A percentile compares a stretch with the other conserved stretches of the same genome.
Conservation (phyloP, 225 moss, liverwort and hornwort species). For the Polytrichum commune region DNA sequence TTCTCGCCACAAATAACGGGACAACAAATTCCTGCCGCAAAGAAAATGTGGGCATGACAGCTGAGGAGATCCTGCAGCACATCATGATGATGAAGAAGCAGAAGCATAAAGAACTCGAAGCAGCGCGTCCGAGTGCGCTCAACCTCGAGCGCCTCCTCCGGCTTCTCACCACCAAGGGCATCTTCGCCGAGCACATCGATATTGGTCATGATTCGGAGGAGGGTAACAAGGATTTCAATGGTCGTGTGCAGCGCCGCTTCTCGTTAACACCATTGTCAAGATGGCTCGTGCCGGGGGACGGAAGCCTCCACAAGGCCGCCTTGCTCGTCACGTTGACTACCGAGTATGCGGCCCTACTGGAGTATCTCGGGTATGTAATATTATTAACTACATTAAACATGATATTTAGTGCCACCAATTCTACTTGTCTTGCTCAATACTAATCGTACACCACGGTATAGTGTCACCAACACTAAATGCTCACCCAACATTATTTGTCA, state of each 20-base stretch:
- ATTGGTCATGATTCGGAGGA: neutral
- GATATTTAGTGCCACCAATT: too few relatives aligned
- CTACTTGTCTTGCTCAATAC: too few relatives aligned
- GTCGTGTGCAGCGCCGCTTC: neutral
- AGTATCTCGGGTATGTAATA: conserved; percentile 11
- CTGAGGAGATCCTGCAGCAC: conserved; percentile 7
- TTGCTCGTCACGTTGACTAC: neutral
- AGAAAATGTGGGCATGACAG: conserved; percentile 3
- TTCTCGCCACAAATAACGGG: neutral
- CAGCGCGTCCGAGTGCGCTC: neutral
- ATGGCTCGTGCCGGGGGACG: conserved; percentile 4
- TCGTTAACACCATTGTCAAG: conserved; percentile 8
- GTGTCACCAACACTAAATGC: too few relatives aligned
- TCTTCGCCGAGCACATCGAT: conserved; percentile 2
- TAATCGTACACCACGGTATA: too few relatives aligned
- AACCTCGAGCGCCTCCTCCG: conserved; percentile 10
- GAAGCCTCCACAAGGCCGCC: conserved; percentile 13
- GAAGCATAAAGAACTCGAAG: neutral
- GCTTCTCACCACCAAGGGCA: conserved; percentile 1
- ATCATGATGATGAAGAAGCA: neutral
- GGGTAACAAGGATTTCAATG: too few relatives aligned
- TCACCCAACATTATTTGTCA: too few relatives aligned
- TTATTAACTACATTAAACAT: too few relatives aligned
- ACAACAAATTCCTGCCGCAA: neutral
- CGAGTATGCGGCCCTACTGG: neutral